phyloP scores from a whole-genome alignment of 2,329 filamentous ascomycete species.

The Aspergillus persii region DNA sequence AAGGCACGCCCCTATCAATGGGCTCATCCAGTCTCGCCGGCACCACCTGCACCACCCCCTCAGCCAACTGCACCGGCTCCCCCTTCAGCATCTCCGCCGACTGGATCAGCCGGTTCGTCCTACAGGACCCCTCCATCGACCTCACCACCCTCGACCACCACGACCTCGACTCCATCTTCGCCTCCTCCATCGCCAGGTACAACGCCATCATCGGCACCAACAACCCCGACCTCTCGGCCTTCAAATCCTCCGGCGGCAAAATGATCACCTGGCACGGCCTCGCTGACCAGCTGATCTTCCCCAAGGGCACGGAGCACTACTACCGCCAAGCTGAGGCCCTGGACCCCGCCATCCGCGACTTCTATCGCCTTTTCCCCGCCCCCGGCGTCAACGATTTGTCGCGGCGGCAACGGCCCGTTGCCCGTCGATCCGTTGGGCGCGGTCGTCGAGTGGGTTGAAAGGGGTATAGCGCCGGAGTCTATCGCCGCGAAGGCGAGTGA shows the following conservation, averaged over 20 bases:
- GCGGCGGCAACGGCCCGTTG: conserved; percentile 24
- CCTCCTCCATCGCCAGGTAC: conserved; percentile 28
- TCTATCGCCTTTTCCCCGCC: conserved; percentile 39
- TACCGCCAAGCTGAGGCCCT: conserved; percentile 32
- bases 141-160: conserved; percentile 28
- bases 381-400: conserved; percentile 40
- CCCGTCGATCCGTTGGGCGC: conserved; percentile 12
- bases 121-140: conserved; percentile 31
- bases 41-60: conserved; percentile 24
- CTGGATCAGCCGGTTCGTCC: conserved; percentile 38
- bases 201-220: conserved; percentile 35
- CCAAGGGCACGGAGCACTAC: conserved; percentile 37
- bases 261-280: conserved; percentile 46
- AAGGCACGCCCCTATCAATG: conserved; percentile 23
- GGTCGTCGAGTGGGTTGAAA: conserved; percentile 21
- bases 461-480: conserved; percentile 16
- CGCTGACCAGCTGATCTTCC: conserved; percentile 39
- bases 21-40: conserved; percentile 19
- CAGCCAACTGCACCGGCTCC: conserved; percentile 18
- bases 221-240: conserved; percentile 38
- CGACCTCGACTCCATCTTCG: conserved; percentile 24
- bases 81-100: conserved; percentile 30
- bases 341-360: conserved; percentile 29
- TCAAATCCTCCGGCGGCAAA: conserved; percentile 39
- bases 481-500: conserved; percentile 1